Conservation (phyloP, 2,329 filamentous ascomycete species). For the Ceratocystis cacaofunesta region DNA sequence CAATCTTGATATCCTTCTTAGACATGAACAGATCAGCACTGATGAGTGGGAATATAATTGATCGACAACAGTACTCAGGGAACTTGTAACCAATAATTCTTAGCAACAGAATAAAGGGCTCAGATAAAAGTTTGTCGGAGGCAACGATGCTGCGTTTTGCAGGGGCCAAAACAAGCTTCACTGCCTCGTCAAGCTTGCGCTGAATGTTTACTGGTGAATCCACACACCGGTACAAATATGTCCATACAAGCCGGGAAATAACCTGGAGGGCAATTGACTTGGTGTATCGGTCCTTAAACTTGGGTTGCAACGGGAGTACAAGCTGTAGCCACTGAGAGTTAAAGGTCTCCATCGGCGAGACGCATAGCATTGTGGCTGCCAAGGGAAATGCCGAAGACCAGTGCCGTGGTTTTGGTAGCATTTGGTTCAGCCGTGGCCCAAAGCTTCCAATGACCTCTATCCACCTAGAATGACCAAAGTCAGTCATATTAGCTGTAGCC, state of each 20-base stretch:
- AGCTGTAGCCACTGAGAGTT: slow-evolving; percentile 75
- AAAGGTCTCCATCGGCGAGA: slow-evolving; percentile 74
- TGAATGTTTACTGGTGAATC: slow-evolving; percentile 54
- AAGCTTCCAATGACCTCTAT: slow-evolving; percentile 67
- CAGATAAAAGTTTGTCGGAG: slow-evolving; percentile 68
- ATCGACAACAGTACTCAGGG: slow-evolving; percentile 84
- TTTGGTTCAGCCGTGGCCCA: slow-evolving; percentile 62
- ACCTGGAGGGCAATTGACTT: slow-evolving; percentile 73
- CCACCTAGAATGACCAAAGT: slow-evolving; percentile 74
- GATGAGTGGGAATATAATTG: slow-evolving; percentile 85
- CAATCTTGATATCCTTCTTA: slow-evolving; percentile 65
- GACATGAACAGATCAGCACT: slow-evolving; percentile 78
- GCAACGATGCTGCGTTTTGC: slow-evolving; percentile 69
- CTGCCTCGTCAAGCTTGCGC: slow-evolving; percentile 78
- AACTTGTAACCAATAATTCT: slow-evolving; percentile 88
- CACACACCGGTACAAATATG: slow-evolving; percentile 72
- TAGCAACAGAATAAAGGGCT: slow-evolving; percentile 85
- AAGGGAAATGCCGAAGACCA: slow-evolving; percentile 83
- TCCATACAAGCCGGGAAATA: slow-evolving; percentile 82
- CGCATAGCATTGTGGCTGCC: slow-evolving; percentile 73
- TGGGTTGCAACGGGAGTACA: slow-evolving; percentile 60
- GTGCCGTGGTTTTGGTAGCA: slow-evolving; percentile 83
- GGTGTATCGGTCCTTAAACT: slow-evolving; percentile 68
- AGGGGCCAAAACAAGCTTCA: slow-evolving; percentile 67
- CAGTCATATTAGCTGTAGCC: slow-evolving; percentile 56